Conservation (phyloP, 1,139 yeast genomes). For the Candida tetrigidarum region DNA sequence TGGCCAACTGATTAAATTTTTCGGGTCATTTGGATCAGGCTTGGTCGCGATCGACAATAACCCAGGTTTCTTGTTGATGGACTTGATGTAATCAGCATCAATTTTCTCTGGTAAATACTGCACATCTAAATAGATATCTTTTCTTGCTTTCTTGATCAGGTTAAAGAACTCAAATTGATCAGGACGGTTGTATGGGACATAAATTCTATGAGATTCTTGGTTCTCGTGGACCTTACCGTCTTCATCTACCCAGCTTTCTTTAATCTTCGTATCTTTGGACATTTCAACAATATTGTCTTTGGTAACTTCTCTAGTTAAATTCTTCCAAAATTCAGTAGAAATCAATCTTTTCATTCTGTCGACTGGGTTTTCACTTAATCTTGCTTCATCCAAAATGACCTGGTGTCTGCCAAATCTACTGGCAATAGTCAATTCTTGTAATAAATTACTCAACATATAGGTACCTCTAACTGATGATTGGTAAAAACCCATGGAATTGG, state of each 20-base stretch:
- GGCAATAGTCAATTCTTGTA: constrained; percentile 91
- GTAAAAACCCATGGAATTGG: constrained; percentile 79
- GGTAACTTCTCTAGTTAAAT: constrained; percentile 74
- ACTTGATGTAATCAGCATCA: constrained; percentile 73
- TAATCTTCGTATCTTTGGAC: constrained; percentile 80
- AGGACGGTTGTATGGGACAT: constrained; percentile 69
- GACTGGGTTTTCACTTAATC: constrained; percentile 90
- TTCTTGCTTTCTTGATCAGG: constrained; percentile 55
- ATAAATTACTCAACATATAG: constrained; percentile 83
- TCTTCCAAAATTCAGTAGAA: constrained; percentile 79
- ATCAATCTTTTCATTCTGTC: constrained; percentile 75
- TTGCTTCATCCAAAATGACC: constrained; percentile 78
- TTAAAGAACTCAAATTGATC: constrained; percentile 78
- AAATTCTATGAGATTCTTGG: constrained; percentile 67
- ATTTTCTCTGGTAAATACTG: constrained; percentile 66
- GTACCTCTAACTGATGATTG: constrained; percentile 84
- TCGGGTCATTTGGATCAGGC: constrained; percentile 52
- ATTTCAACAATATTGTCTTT: constrained; percentile 65
- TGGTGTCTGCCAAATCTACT: constrained; percentile 77
- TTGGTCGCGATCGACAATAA: constrained; percentile 78
- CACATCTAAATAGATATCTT: constrained; percentile 70
- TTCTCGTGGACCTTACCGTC: constrained; percentile 31
- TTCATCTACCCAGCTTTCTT: constrained; percentile 53
- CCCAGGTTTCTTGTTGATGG: constrained; percentile 86
- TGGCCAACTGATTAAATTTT: constrained; percentile 67